These are phyloP conservation scores for Chrysopogon serrulatus DNA, from an alignment of 176 grass and related monocot genomes.

Conservation along the genomic window DNA sequence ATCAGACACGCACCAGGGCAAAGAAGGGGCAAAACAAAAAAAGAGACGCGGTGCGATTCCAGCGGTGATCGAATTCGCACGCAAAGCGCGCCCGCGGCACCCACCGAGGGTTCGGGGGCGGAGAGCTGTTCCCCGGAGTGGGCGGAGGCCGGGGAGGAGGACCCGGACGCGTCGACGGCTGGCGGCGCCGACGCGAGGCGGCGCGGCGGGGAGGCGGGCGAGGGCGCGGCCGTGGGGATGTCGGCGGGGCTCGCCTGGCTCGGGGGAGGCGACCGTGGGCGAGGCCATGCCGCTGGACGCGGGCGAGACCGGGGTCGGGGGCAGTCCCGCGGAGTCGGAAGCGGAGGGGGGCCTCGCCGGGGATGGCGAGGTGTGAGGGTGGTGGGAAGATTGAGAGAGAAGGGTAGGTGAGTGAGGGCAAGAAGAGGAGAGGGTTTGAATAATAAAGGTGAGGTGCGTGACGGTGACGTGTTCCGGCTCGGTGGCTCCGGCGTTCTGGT, in stretches of 20 bases:
- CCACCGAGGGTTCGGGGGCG: constrained; percentile 24
- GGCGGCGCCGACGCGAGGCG: constrained; percentile 30
- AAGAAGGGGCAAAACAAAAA: background rate
- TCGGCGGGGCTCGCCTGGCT: constrained; percentile 14
- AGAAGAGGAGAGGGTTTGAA: constrained; percentile 21
- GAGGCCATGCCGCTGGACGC: constrained; percentile 18
- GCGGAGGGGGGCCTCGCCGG: background rate
- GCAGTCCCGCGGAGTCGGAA: background rate
- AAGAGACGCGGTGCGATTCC: background rate
- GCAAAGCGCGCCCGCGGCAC: constrained; percentile 27
- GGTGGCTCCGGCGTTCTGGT: background rate
- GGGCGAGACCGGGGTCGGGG: background rate
- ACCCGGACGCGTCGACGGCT: constrained; percentile 10
- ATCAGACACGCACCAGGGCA: background rate
- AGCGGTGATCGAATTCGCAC: constrained; percentile 9
- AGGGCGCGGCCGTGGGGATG: constrained; percentile 19
- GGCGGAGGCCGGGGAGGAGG: constrained; percentile 25
- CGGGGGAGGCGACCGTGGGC: constrained; percentile 23
- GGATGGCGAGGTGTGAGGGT: background rate
- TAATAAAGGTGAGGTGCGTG: constrained; percentile 25
- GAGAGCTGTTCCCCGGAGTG: constrained; percentile 40
- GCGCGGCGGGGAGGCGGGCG: constrained; percentile 34
- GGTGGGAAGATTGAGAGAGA: constrained; percentile 19
- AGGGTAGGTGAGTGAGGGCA: constrained; percentile 13
- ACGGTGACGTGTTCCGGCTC: constrained; percentile 35